Conservation (phyloP, 1,284 basidiomycete genomes). For the Rhizoctonia solani region DNA sequence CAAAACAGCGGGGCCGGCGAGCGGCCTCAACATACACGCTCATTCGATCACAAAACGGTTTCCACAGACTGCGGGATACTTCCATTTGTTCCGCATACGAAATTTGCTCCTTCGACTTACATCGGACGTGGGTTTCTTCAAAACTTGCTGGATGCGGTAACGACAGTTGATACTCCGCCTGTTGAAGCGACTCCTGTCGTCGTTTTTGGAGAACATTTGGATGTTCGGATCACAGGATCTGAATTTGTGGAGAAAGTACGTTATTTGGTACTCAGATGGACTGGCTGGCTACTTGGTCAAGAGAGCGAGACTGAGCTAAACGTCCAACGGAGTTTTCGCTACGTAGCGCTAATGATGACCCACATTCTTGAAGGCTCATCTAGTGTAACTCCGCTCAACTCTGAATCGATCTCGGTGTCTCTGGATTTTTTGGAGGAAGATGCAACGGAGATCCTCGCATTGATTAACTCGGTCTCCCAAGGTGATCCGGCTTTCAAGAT, state of each 20-base stretch:
- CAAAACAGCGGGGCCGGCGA: neutral
- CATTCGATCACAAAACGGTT: conserved; percentile 5
- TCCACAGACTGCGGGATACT: conserved; percentile 19
- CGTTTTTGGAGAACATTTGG: conserved; percentile 24
- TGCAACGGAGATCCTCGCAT: conserved; percentile 14
- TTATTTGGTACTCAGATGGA: conserved; percentile 7
- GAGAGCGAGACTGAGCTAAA: conserved; percentile 1
- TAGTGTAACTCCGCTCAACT: neutral
- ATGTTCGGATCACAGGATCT: conserved; percentile 9
- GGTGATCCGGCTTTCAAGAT: conserved; percentile 21
- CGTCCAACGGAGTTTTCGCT: conserved; percentile 16
- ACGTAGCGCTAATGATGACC: conserved; percentile 1
- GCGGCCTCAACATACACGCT: neutral
- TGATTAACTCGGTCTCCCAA: neutral
- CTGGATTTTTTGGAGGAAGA: conserved; percentile 15
- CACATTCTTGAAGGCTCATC: neutral
- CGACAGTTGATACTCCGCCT: neutral
- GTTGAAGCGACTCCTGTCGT: conserved; percentile 15
- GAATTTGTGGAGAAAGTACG: conserved; percentile 15
- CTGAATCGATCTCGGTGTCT: neutral
- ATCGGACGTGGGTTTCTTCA: conserved; percentile 20
- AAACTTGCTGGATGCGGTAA: conserved; percentile 4
- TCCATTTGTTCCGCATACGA: conserved; percentile 8
- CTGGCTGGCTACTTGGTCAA: conserved; percentile 5
- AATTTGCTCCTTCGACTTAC: conserved; percentile 22